Evolutionary conservation across 202 grass and related monocot genomes (phyloP), one percentile per base, ranked within the genome.

Genomic region (Digitaria exilis): DNA sequence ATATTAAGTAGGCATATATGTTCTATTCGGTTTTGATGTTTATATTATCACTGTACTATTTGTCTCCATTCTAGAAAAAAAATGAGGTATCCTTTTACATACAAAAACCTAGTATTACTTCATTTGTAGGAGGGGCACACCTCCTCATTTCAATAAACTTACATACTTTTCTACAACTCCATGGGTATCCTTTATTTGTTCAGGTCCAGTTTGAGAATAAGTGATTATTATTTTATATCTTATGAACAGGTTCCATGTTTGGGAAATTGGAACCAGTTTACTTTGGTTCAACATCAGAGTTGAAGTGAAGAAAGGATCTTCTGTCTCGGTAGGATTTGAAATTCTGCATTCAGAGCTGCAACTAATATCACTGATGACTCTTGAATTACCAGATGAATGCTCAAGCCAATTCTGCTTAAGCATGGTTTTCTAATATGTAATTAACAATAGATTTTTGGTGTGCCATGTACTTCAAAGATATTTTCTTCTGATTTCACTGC

Each of bases 251-350:
- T 98, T 82, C 84, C 93, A 98, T 92, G 87, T 95, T 80, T 98
- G 90, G 67, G 85, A 49, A 77, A 93, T 98, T 69, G 85, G 71
- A 51, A 69, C 0, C 71, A 50, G 80, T 3, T 89, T 59, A 58
- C 81, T 76, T 45, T 87, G 87, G 5, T 95, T 86, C 81, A 98
- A 81, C 31, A 85, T 95, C 76, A 89, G 32, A 73, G 92, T 98
- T 69, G 77, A 95, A 91, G 89, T 98, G 76, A 95, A 92, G 85
- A 93, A 98, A 91, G 91, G 89, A 30, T 93, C 92, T 79, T 98
- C 92, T 71, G 26, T 85, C 57, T 90, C 80, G 82, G 96, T 98
- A 84, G 31, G 79, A 48, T 78, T 77, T 83, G 14, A 34, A 86
- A 82, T 52, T n/a, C n/a, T n/a, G n/a, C n/a, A n/a, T n/a, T 79